Base-by-base conservation (phyloP, 805 yeast genomes). In the Scheffersomyces stipitis region DNA sequence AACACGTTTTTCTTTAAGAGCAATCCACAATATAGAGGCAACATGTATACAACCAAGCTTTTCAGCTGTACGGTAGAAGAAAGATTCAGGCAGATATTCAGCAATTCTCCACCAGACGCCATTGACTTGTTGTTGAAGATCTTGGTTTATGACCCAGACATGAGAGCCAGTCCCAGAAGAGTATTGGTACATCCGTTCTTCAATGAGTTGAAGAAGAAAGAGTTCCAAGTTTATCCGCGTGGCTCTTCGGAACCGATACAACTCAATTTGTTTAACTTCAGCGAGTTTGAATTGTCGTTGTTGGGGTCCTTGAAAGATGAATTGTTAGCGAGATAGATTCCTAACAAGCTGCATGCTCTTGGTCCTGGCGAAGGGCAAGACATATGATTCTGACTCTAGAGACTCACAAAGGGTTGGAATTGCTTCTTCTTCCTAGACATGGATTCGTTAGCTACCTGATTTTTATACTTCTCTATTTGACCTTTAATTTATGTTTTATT, bases 131-230 rank as follows among this genome's bases (percentile, higher is more conserved):
- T 93, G 52, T 75, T 84, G 71, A 76, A 76, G 41, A 80, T 93
- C 31, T 75, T 93, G 45, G 95, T 88, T 33, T 93, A 93, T 64
- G 93, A 89, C 45, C 99, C 99, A 12, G 85, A 82, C 35, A 66
- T 71, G 38, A 80, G 99, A 60, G 75, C 87, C 41, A 74, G 84
- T 31, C 91, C 98, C 34, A 76, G 83, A 55, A 76, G 83, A 49
- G 88, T 91, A 6, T 67, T 93, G 73, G 80, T 90, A 5, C 96
- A 91, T 67, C 83, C 84, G 17, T 93, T 88, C 61, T 91, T 91
- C 59, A 84, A 87, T 59, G 96, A 90, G 55, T 73, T 91, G 49
- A 83, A 91, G 58, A 74, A 72, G 36, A 61, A 64, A 18, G 64
- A 66, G 14, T 75, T 77, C 57, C 63, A 62, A 32, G 80, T 78